These are phyloP conservation scores for Aspergillus affinis DNA, from an alignment of 495 filamentous ascomycete species.

Conservation along the genomic window DNA sequence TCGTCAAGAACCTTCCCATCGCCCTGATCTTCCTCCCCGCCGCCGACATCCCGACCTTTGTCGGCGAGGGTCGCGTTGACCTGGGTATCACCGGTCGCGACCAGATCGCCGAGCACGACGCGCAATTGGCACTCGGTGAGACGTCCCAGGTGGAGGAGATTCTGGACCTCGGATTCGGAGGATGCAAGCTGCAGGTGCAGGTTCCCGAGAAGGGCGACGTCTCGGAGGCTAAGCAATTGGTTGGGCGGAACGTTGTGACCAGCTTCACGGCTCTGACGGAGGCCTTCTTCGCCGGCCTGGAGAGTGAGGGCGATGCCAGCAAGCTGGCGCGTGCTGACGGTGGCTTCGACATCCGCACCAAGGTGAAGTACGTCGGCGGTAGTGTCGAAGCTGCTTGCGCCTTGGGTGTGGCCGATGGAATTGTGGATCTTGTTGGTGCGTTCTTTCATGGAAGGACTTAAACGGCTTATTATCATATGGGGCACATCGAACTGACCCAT, in stretches of 20 bases:
- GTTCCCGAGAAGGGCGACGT: conserved; percentile 83
- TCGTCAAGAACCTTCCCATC: conserved; percentile 92
- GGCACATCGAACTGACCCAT: neutral
- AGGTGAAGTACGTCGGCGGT: conserved; percentile 89
- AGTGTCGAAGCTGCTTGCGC: conserved; percentile 97
- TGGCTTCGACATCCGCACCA: conserved; percentile 43
- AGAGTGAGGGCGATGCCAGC: conserved; percentile 44
- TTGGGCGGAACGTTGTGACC: conserved; percentile 93
- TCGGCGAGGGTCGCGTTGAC: conserved; percentile 91
- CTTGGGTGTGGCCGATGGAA: conserved; percentile 91
- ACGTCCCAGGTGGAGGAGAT: conserved; percentile 75
- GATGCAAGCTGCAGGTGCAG: conserved; percentile 92
- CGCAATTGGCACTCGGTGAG: conserved; percentile 53
- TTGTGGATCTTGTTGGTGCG: conserved; percentile 93
- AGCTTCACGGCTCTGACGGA: conserved; percentile 84
- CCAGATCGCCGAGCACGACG: conserved; percentile 89
- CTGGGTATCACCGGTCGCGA: conserved; percentile 93
- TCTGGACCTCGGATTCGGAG: conserved; percentile 85
- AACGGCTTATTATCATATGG: neutral
- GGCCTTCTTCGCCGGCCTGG: conserved; percentile 78
- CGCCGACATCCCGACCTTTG: conserved; percentile 94
- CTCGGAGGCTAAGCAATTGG: conserved; percentile 65
- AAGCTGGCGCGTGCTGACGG: conserved; percentile 17
- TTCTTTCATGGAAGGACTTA: neutral
- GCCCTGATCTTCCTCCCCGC: conserved; percentile 97